Evolutionary conservation across 352 stramenopile genomes (phyloP).

Genomic region (Globisporangium nagaii): DNA sequence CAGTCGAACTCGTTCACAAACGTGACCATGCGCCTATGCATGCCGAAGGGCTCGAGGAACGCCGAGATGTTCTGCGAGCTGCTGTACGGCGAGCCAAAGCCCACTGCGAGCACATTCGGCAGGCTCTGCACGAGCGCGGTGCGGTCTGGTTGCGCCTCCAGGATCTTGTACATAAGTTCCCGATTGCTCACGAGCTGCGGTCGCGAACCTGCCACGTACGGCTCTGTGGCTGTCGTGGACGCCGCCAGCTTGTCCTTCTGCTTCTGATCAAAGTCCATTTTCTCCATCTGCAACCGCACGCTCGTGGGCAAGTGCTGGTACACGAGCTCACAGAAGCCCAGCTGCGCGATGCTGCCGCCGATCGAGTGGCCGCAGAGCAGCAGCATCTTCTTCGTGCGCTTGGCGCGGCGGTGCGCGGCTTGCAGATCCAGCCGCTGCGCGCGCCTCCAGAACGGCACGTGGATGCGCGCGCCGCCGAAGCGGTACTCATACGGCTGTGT

Average conservation of each 20-base stretch:
- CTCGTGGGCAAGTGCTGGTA: slow-evolving; percentile 58
- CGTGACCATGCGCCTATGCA: slow-evolving; percentile 55
- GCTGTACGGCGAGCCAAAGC: slow-evolving; percentile 76
- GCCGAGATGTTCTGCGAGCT: slow-evolving; percentile 34
- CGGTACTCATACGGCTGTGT: slow-evolving; percentile 60
- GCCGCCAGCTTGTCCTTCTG: slow-evolving; percentile 19
- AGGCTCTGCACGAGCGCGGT: slow-evolving; percentile 21
- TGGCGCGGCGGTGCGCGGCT: slow-evolving; percentile 38
- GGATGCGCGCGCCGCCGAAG: slow-evolving; percentile 70
- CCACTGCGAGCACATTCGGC: slow-evolving; percentile 57
- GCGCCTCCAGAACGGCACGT: slow-evolving; percentile 74
- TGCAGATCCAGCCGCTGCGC: slow-evolving; percentile 53
- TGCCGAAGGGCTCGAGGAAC: slow-evolving; percentile 46
- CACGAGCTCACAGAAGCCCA: slow-evolving; percentile 71
- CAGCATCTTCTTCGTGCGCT: slow-evolving; percentile 50
- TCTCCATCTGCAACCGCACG: slow-evolving; percentile 49
- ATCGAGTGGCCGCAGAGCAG: slow-evolving; percentile 82
- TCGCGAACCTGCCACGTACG: background rate
- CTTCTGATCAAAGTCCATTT: slow-evolving; percentile 49
- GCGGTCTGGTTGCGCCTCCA: slow-evolving; percentile 15
- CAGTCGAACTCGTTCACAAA: slow-evolving; percentile 87
- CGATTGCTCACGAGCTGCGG: background rate
- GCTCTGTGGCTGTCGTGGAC: background rate
- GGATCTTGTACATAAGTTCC: slow-evolving; percentile 7
- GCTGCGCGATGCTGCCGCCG: slow-evolving; percentile 71